Percentiles rank a stretch among this genome's conserved stretches.
These are phyloP conservation scores for Tetraselmis chui DNA, from an alignment of 139 green algal genomes.

Conservation along the genomic window DNA sequence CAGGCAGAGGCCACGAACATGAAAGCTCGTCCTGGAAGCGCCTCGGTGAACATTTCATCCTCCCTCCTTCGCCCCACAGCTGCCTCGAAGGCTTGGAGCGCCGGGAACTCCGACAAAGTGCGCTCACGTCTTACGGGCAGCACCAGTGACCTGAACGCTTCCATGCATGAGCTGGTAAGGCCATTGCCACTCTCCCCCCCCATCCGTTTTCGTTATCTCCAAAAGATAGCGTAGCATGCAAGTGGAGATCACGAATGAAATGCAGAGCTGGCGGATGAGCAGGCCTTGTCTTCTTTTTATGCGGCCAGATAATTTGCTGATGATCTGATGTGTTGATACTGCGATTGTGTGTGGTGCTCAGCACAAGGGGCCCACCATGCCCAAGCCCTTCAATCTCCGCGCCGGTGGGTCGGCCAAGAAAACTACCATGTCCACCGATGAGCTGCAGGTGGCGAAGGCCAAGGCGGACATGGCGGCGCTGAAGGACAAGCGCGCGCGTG, in stretches of 20 bases:
- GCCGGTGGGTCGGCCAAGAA: not conserved
- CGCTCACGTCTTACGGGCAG: not conserved
- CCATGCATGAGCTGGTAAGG: not conserved
- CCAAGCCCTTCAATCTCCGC: not conserved
- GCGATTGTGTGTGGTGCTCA: too few relatives aligned
- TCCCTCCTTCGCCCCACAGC: not conserved
- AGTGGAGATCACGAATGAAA: too few relatives aligned
- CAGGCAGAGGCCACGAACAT: not conserved
- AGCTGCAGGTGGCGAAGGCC: not conserved
- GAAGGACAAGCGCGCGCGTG: not conserved
- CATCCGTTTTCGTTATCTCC: too few relatives aligned
- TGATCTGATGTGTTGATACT: too few relatives aligned
- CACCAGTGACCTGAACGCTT: not conserved
- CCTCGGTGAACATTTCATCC: not conserved
- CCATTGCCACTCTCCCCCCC: too few relatives aligned
- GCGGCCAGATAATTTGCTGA: too few relatives aligned
- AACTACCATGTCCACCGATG: not conserved
- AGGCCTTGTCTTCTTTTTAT: too few relatives aligned
- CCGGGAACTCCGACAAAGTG: not conserved
- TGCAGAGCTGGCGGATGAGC: too few relatives aligned
- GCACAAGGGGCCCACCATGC: not conserved
- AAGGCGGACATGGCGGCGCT: not conserved
- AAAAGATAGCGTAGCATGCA: too few relatives aligned
- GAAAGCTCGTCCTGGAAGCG: not conserved
- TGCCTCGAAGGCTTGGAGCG: not conserved